phyloP scores from a whole-genome alignment of 2,329 filamentous ascomycete genomes.

The Paecilomyces sp. region DNA sequence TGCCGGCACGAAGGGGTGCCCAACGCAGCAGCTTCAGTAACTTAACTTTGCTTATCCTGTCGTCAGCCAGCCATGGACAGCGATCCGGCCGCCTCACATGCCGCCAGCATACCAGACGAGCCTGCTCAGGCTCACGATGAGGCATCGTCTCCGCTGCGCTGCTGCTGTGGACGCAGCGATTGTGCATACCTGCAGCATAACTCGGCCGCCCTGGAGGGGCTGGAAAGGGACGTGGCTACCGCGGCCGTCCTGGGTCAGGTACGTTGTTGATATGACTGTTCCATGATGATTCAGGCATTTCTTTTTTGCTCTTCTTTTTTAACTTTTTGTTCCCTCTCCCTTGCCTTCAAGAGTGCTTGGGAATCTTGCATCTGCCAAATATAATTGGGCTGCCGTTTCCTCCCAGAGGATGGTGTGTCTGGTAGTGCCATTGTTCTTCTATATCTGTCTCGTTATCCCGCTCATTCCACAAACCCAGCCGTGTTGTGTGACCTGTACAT shows the following conservation, averaged over 20 bases:
- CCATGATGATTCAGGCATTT: not conserved
- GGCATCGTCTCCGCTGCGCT: constrained; percentile 36
- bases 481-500: not conserved
- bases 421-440: not conserved
- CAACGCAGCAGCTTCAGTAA: not conserved
- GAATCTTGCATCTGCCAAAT: not conserved
- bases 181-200: constrained; percentile 80
- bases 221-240: constrained; percentile 81
- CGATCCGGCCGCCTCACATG: constrained; percentile 11
- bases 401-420: not conserved
- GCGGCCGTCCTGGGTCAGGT: constrained; percentile 90
- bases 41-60: not conserved
- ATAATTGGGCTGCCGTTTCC: not conserved
- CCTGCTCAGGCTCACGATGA: not conserved
- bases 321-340: constrained; percentile 2
- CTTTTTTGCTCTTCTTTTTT: too few species aligned
- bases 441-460: not conserved
- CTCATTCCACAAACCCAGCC: not conserved
- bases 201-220: constrained; percentile 64
- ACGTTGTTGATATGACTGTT: constrained; percentile 39
- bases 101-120: constrained; percentile 23
- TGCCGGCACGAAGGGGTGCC: not conserved
- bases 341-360: constrained; percentile 3
- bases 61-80: constrained; percentile 5
- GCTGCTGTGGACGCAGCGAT: constrained; percentile 78